A percentile compares a stretch with the other conserved stretches of the same genome.
phyloP scores from a whole-genome alignment of 2,329 filamentous ascomycete species.

The Metarhizium anisopliae region DNA sequence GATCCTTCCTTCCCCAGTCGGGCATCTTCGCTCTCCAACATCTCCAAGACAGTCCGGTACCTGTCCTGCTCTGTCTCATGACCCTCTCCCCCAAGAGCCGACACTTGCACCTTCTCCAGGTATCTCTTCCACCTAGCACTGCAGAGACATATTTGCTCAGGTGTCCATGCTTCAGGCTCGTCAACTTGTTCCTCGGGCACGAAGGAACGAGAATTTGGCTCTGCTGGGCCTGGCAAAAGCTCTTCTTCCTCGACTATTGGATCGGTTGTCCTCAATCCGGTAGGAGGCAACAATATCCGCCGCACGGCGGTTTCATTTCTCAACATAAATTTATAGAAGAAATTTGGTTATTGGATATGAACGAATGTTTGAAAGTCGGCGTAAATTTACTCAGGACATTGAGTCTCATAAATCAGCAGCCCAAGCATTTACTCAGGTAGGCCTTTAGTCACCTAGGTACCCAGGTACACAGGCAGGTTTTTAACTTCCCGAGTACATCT shows the following conservation, averaged over 20 bases:
- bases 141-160: neutral
- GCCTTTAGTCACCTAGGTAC: too few species aligned
- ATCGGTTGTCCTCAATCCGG: neutral
- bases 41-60: conserved; percentile 1
- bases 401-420: neutral
- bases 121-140: neutral
- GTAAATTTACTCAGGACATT: neutral
- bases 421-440: neutral
- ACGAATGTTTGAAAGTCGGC: neutral
- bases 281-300: neutral
- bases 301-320: neutral
- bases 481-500: too few species aligned
- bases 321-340: neutral
- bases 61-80: conserved; percentile 4
- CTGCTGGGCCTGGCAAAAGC: neutral
- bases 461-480: too few species aligned
- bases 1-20: neutral
- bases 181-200: neutral
- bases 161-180: neutral
- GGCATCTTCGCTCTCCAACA: neutral
- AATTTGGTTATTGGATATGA: neutral
- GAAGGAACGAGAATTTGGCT: neutral
- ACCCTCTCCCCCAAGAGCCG: neutral
- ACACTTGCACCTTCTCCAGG: neutral
- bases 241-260: neutral